phyloP scores from a whole-genome alignment of 768 basidiomycete genomes.

The Butyriboletus loyo region DNA sequence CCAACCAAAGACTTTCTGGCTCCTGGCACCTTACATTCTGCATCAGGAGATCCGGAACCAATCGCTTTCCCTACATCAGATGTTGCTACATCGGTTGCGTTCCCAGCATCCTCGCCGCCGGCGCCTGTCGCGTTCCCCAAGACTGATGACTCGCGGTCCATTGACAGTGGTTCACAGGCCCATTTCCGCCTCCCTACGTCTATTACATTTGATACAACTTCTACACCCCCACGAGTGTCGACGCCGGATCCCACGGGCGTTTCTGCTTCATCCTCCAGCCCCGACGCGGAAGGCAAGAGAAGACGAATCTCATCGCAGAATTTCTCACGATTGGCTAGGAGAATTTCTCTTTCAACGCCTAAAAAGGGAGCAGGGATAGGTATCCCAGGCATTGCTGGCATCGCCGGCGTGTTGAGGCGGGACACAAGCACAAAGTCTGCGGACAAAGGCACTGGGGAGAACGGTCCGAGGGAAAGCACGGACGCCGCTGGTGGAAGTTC shows the following conservation, averaged over 20 bases:
- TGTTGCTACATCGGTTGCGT: conserved; percentile 27
- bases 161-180: conserved; percentile 27
- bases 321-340: conserved; percentile 75
- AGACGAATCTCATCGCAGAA: conserved; percentile 84
- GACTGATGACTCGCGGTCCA: conserved; percentile 32
- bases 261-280: conserved; percentile 59
- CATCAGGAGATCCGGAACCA: conserved; percentile 9
- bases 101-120: conserved; percentile 34
- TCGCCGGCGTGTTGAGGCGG: conserved; percentile 29
- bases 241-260: conserved; percentile 65
- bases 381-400: conserved; percentile 29
- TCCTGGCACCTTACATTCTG: conserved; percentile 34
- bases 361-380: conserved; percentile 52
- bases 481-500: conserved; percentile 20
- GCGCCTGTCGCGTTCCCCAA: conserved; percentile 43
- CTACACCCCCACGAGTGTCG: conserved; percentile 62
- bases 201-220: conserved; percentile 61
- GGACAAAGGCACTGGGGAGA: conserved; percentile 39
- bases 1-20: conserved; percentile 25
- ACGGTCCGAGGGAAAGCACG: conserved; percentile 11
- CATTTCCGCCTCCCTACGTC: conserved; percentile 29
- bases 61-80: conserved; percentile 14
- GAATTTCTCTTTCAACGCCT: conserved; percentile 62
- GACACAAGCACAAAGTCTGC: conserved; percentile 34
- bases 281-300: conserved; percentile 71